These are phyloP conservation scores for Penstemon davidsonii DNA, from an alignment of 257 asterid species.

Conservation along the genomic window DNA sequence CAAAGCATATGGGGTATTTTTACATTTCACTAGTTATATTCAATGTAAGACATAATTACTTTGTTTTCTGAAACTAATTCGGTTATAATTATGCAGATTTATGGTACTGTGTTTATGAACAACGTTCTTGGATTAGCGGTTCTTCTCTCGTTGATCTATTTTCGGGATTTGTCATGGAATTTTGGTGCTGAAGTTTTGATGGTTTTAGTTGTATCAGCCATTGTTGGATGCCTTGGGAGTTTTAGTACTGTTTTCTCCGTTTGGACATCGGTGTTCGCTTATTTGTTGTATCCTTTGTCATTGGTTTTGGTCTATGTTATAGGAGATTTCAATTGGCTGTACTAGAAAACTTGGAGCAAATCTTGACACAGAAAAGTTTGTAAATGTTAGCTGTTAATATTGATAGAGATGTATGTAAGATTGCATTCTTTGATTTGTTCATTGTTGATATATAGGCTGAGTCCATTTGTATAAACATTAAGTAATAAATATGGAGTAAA, in stretches of 20 bases:
- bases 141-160: conserved; percentile 46
- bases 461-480: neutral
- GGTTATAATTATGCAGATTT: conserved; percentile 42
- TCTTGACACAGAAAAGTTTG: neutral
- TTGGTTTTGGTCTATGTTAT: conserved; percentile 43
- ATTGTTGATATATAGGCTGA: neutral
- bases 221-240: conserved; percentile 50
- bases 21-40: no score
- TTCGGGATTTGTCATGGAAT: conserved; percentile 44
- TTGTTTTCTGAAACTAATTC: neutral
- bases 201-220: conserved; percentile 41
- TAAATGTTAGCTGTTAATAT: neutral
- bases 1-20: no score
- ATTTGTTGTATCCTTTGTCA: conserved; percentile 48
- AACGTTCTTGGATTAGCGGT: conserved; percentile 51
- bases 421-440: conserved; percentile 8
- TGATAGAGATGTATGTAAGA: neutral
- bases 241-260: conserved; percentile 38
- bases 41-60: neutral
- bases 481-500: no score
- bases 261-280: conserved; percentile 47
- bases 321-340: conserved; percentile 39
- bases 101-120: conserved; percentile 59
- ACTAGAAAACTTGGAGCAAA: conserved; percentile 8
- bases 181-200: conserved; percentile 44